phyloP scores from a whole-genome alignment of 1,284 basidiomycete species.

The Sporisorium reilianum region DNA sequence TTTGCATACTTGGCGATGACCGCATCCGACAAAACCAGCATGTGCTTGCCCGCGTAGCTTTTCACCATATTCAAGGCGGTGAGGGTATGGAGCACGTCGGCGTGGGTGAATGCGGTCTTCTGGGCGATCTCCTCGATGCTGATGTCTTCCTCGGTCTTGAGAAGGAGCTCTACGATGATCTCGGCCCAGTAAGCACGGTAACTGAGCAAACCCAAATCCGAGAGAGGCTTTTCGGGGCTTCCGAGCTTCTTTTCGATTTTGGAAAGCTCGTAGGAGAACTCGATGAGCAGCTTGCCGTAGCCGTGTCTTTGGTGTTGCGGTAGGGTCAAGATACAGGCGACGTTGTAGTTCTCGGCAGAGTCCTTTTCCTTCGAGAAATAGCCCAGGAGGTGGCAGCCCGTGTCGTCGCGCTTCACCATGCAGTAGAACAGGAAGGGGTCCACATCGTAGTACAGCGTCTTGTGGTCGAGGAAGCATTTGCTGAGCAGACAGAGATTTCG shows the following conservation, averaged over 20 bases:
- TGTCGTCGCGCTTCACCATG: slow-evolving; percentile 89
- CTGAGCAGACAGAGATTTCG: slow-evolving; percentile 94
- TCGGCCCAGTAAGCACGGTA: slow-evolving; percentile 99
- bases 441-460: slow-evolving; percentile 99
- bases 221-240: slow-evolving; percentile 96
- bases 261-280: slow-evolving; percentile 97
- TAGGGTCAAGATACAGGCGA: slow-evolving; percentile 96
- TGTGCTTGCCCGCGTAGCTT: slow-evolving; percentile 93
- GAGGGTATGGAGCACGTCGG: slow-evolving; percentile 98
- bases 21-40: slow-evolving; percentile 90
- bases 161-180: slow-evolving; percentile 90
- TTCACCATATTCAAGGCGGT: slow-evolving; percentile 95
- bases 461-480: slow-evolving; percentile 99
- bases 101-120: slow-evolving; percentile 94
- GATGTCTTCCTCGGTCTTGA: slow-evolving; percentile 78
- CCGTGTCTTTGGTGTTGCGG: slow-evolving; percentile 97
- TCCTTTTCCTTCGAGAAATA: slow-evolving; percentile 99
- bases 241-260: slow-evolving; percentile 96
- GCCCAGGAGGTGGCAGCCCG: slow-evolving; percentile 92
- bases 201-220: slow-evolving; percentile 89
- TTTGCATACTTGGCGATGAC: slow-evolving; percentile 92
- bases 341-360: slow-evolving; percentile 96
- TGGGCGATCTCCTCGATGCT: slow-evolving; percentile 98
- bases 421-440: slow-evolving; percentile 99
- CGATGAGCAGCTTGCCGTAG: slow-evolving; percentile 94